Evolutionary conservation across 2,329 filamentous ascomycete species (phyloP).

Genomic region (Fusarium nelsonii): DNA sequence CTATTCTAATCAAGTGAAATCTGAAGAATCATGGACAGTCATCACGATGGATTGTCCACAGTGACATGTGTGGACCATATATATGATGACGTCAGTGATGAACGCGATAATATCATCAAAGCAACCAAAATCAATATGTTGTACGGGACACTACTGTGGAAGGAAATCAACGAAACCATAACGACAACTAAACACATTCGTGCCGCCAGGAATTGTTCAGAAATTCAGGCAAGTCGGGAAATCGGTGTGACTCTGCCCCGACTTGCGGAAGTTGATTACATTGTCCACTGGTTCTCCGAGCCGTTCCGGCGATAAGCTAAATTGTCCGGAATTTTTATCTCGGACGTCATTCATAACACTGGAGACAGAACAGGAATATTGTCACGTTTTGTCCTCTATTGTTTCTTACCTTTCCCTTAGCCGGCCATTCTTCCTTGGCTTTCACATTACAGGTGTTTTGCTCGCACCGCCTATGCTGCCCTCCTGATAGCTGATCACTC

Average conservation of each 20-base stretch:
- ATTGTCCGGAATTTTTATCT: slow-evolving; percentile 37
- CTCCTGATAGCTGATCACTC: slow-evolving; percentile 17
- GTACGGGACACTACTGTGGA: not conserved
- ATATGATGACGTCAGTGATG: not conserved
- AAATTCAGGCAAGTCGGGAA: slow-evolving; percentile 10
- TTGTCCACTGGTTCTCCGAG: slow-evolving; percentile 41
- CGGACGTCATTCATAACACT: slow-evolving; percentile 43
- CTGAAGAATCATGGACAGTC: not conserved
- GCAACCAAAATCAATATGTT: not conserved
- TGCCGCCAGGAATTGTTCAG: not conserved
- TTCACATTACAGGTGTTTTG: not conserved
- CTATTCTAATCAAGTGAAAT: not conserved
- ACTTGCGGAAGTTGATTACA: slow-evolving; percentile 30
- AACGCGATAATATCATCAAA: not conserved
- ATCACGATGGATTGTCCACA: not conserved
- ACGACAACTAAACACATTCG: not conserved
- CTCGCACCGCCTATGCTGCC: slow-evolving; percentile 25
- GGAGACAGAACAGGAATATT: slow-evolving; percentile 22
- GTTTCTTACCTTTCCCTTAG: not conserved
- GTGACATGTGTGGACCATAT: not conserved
- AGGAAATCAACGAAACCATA: not conserved
- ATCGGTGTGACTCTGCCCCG: slow-evolving; percentile 30
- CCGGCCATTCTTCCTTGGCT: not conserved
- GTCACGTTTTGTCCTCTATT: slow-evolving; percentile 1
- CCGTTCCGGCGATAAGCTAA: slow-evolving; percentile 43